Base-by-base conservation (phyloP, 805 yeast genomes). In the Candida jianshihensis region DNA sequence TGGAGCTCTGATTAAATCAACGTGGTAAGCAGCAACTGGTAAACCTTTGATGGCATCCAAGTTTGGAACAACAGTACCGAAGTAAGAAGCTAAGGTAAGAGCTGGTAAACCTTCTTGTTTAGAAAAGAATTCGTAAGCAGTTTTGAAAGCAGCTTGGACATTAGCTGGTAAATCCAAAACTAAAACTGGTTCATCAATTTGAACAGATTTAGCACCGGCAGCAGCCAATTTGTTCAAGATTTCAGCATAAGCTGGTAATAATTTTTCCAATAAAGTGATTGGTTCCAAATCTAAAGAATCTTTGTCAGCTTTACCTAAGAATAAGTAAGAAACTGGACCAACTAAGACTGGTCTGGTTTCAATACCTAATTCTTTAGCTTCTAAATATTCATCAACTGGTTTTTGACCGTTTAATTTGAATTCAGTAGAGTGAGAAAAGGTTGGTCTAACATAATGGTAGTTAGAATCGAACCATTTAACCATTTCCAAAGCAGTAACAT, bases 401-500 rank as follows among this genome's bases (percentile, higher is more conserved):
- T 92, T 92, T 58, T 80, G 72, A 60, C 96, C 95, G 68, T 82
- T 87, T 67, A 92, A 83, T 75, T 92, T 89, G 85, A 92, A 92
- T 60, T 81, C 81, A 48, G 97, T 90, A 53, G 87, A 75, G 75
- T 88, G 80, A 39, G 96, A 84, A 76, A 92, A 89, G 53, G 98
- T 92, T 68, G 98, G 98, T 77, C 98, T 86, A 60, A 92, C 97
- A 68, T 92, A 92, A 71, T 92, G 98, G 86, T 92, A 92, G 87
- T 92, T 92, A 49, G 97, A 85, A 71, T 92, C 98, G 57, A 92
- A 92, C 98, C 98, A 92, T 77, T 92, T 92, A 56, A 92, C 98
- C 98, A 92, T 92, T 78, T 92, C 95, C 64, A 87, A 77, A 57
- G 98, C 98, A 47, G 97, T 90, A 44, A 92, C 98, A 68, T 92